Evolutionary conservation across 495 filamentous ascomycete genomes (phyloP).

Genomic region (Penicillium antarcticum): DNA sequence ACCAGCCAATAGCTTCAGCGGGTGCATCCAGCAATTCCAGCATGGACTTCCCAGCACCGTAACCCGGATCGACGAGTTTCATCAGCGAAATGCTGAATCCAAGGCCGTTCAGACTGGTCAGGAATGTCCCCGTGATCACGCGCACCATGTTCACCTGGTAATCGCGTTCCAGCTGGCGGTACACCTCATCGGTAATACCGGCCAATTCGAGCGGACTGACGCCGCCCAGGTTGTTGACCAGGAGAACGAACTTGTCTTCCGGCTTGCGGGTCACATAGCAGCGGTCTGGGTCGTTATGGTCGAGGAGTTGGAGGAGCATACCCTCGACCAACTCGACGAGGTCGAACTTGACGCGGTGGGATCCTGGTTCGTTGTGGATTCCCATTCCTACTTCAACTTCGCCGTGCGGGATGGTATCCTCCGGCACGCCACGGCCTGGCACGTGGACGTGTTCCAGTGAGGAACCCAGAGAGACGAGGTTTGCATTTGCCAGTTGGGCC

Average conservation of each 20-base stretch:
- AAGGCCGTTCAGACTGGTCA: constrained; percentile 89
- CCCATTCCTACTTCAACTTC: constrained; percentile 98
- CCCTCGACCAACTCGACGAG: constrained; percentile 68
- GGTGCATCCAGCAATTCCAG: constrained; percentile 84
- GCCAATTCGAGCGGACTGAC: constrained; percentile 85
- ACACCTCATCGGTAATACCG: constrained; percentile 83
- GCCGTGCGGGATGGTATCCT: constrained; percentile 57
- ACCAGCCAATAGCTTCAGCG: constrained; percentile 82
- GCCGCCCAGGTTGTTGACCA: constrained; percentile 95
- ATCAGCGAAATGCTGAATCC: constrained; percentile 89
- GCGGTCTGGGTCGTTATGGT: constrained; percentile 74
- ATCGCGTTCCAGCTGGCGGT: constrained; percentile 65
- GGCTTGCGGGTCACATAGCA: constrained; percentile 68
- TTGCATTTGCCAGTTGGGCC: constrained; percentile 67
- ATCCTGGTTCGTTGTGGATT: constrained; percentile 95
- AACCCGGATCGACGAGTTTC: constrained; percentile 74
- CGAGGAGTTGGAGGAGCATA: constrained; percentile 81
- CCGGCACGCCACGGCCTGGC: constrained; percentile 62
- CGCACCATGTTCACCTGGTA: constrained; percentile 73
- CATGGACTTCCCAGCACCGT: constrained; percentile 74
- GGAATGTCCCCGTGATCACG: constrained; percentile 52
- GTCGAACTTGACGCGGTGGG: constrained; percentile 62
- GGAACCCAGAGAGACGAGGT: constrained; percentile 82
- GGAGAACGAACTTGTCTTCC: constrained; percentile 63
- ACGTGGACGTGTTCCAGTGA: constrained; percentile 90